Evolutionary conservation across 2,329 filamentous ascomycete species (phyloP), one percentile per base, ranked within the genome.

Genomic region (Colletotrichum sp.): DNA sequence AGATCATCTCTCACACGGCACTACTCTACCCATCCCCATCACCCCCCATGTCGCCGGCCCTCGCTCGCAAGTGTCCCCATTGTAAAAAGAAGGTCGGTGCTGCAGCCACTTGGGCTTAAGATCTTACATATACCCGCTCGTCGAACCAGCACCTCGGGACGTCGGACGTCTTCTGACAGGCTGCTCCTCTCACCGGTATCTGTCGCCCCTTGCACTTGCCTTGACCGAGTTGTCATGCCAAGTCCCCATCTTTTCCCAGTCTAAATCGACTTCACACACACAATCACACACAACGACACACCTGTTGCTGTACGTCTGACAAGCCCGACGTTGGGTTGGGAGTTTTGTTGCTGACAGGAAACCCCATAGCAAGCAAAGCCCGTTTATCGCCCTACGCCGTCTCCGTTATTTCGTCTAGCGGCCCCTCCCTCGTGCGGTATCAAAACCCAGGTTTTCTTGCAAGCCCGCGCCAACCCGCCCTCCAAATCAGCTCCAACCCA

Each of bases 101-200:
- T 65, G 71, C 60, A 74, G 72, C 72, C 61, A 34, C 68, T 22
- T 43, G n/a, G 32, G 64, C 56, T 73, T 75, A 75, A 34, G 56
- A 75, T 73, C 64, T 75, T 75, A 75, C 73, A 75, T 75, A 75
- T 73, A 75, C 70, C 73, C 73, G 64, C 73, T 68, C 16, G 70
- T 64, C 66, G 67, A 75, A 68, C 73, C 73, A 73, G 15, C 70
- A 73, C 73, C 32, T 68, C 56, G 73, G 73, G 64, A 75, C 70
- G 70, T 64, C 32, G 73, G 64, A 75, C 73, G 70, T 64, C 32
- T 56, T 39, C 70, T 75, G 64, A 75, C 70, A 75, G 73, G 73
- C 73, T 68, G 36, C 27, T 55, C 48, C 12, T 9, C 65, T 75
- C 73, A 75, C 73, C 70, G 73, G 73, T 75, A 65, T 73, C 43